Base-by-base conservation (phyloP, 495 filamentous ascomycete genomes). In the Trichoderma erinaceum region DNA sequence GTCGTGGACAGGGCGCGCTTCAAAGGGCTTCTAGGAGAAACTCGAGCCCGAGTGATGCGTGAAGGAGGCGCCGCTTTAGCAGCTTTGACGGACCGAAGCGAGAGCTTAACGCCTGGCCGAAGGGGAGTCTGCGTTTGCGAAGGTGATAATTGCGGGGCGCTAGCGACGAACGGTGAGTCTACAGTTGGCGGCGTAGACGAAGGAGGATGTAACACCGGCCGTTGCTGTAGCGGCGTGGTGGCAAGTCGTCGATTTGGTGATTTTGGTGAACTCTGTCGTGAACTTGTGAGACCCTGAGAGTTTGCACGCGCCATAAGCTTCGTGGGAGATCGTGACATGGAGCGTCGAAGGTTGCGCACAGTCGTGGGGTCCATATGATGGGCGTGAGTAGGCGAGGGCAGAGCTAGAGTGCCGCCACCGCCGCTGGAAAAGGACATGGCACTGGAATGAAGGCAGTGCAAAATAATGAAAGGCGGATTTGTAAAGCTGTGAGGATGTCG, bases 291-390 rank as follows among this genome's bases (percentile, higher is more conserved):
- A 10, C 72, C 73, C 29, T 74, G 77, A 8, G 77, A 78, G 78
- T 85, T 84, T 21, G 84, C 78, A 35, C 84, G 81, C 56, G 87
- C 78, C 32, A 93, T 76, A 71, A 93, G 91, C 74, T 92, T 96
- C 11, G 93, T 96, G 12, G 92, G 93, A 12, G 92, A 96, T 61
- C 91, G 84, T 35, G 92, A 96, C 63, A 97, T 81, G 25, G 93
- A 96, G 70, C 92, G 89, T 52, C 92, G 85, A 52, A 97, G 78
- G 70, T 92, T 88, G 70, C 89, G 83, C 65, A 96, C 89, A 18
- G 90, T 86, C 27, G 90, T 88, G 5, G 91, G 86, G 78, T 93
- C 90, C 71, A 92, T 88, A 79, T 89, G 87, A 71, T 91, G 89
- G 67, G 88, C 86, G 70, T 91, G 90, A 32, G 90, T 92, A 64